Percentiles rank a stretch among this genome's conserved stretches.
These are phyloP conservation scores for Eucalyptus tenuipes DNA, from an alignment of 345 rosid genomes.

Conservation along the genomic window DNA sequence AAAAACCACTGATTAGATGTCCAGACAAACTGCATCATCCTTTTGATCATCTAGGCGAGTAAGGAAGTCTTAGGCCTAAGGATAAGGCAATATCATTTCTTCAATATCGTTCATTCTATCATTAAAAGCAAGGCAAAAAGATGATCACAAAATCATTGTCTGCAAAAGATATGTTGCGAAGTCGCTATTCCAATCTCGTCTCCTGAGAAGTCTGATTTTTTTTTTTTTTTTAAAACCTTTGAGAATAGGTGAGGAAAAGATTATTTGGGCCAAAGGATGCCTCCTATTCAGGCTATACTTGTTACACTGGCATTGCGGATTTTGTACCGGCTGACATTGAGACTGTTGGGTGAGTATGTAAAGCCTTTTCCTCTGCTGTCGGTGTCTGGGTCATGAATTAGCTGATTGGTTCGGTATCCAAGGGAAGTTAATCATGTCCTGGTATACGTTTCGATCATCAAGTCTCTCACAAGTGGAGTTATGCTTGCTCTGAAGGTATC, in stretches of 20 bases:
- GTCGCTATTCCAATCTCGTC: not conserved
- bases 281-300: constrained; percentile 77
- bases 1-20: not conserved
- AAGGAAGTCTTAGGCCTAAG: not conserved
- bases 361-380: not conserved
- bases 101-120: not conserved
- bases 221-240: not conserved
- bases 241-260: constrained; percentile 62
- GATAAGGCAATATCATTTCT: not conserved
- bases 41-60: not conserved
- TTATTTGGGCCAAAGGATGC: constrained; percentile 73
- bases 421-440: not conserved
- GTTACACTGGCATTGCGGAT: constrained; percentile 94
- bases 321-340: constrained; percentile 87
- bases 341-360: constrained; percentile 62
- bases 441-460: not conserved
- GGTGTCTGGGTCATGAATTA: not conserved
- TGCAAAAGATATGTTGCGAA: not conserved
- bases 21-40: not conserved
- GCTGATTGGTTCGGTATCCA: not conserved
- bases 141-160: not conserved
- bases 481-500: constrained; percentile 35
- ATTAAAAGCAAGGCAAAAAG: not conserved
- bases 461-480: not conserved
- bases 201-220: not conserved